These are phyloP conservation scores for Tranzscheliella williamsii DNA, from an alignment of 1,284 basidiomycete genomes.

Conservation along the genomic window DNA sequence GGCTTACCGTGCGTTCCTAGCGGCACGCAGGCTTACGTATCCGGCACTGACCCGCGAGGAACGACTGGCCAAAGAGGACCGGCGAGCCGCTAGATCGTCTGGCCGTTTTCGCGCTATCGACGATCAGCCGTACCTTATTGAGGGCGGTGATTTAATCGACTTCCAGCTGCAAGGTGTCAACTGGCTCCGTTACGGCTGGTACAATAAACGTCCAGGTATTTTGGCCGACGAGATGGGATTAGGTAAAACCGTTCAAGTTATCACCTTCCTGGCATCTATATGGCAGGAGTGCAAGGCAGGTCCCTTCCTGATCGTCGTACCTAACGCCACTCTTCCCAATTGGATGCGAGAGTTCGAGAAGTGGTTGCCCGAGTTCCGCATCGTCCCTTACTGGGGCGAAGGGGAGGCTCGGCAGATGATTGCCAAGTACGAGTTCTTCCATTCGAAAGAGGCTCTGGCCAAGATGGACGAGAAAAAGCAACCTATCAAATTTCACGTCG, in stretches of 20 bases:
- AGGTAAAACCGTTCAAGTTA: conserved; percentile 92
- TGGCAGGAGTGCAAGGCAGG: conserved; percentile 64
- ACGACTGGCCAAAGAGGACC: conserved; percentile 45
- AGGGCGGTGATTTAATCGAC: conserved; percentile 61
- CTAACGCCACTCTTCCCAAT: conserved; percentile 89
- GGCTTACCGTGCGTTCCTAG: conserved; percentile 72
- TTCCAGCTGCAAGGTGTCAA: conserved; percentile 83
- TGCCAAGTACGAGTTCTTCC: conserved; percentile 78
- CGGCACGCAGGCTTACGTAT: conserved; percentile 70
- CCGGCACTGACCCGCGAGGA: conserved; percentile 62
- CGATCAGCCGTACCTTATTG: conserved; percentile 63
- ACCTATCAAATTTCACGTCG: conserved; percentile 41
- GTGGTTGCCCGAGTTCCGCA: conserved; percentile 77
- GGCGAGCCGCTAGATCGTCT: conserved; percentile 18
- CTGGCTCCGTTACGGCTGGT: conserved; percentile 69
- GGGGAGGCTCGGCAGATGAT: conserved; percentile 72
- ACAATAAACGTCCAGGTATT: conserved; percentile 80
- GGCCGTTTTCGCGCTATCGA: conserved; percentile 57
- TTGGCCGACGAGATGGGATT: conserved; percentile 94
- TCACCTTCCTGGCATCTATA: conserved; percentile 81
- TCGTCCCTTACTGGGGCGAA: conserved; percentile 75
- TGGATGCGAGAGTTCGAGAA: conserved; percentile 81
- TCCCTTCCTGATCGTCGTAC: conserved; percentile 86
- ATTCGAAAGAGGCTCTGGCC: conserved; percentile 62
- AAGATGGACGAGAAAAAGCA: conserved; percentile 46